Conservation (phyloP, 78 protist species). For the Dictyostelium brefeldianum region DNA sequence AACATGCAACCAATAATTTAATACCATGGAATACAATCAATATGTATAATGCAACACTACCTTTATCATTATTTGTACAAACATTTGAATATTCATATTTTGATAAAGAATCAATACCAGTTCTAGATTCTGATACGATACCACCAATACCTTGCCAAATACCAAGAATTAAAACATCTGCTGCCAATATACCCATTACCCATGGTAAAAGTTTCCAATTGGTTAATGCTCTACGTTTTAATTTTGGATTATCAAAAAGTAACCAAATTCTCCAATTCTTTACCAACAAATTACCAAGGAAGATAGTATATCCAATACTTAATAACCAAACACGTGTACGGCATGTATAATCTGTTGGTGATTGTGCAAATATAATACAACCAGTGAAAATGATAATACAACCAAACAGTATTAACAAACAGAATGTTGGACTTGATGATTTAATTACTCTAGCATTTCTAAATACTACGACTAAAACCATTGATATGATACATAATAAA, state of each 20-base stretch:
- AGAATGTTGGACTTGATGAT: constrained; percentile 53
- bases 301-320: constrained; percentile 23
- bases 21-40: constrained; percentile 42
- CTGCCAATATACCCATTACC: neutral
- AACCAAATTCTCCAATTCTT: constrained; percentile 64
- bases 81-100: constrained; percentile 25
- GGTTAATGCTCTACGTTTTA: constrained; percentile 22
- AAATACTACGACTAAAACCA: neutral
- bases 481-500: neutral
- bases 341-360: constrained; percentile 13
- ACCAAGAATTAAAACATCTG: neutral
- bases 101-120: neutral
- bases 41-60: constrained; percentile 6
- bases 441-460: constrained; percentile 20
- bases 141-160: constrained; percentile 22
- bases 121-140: neutral
- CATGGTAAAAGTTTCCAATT: constrained; percentile 35
- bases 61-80: neutral
- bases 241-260: constrained; percentile 49
- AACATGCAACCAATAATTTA: constrained; percentile 49
- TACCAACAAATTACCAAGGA: constrained; percentile 31
- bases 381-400: constrained; percentile 20
- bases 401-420: constrained; percentile 30
- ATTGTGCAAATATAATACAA: constrained; percentile 19
- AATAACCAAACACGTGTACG: constrained; percentile 38